These are phyloP conservation scores for Adenanthera pavonina DNA, from an alignment of 306 rosid species.

Conservation along the genomic window DNA sequence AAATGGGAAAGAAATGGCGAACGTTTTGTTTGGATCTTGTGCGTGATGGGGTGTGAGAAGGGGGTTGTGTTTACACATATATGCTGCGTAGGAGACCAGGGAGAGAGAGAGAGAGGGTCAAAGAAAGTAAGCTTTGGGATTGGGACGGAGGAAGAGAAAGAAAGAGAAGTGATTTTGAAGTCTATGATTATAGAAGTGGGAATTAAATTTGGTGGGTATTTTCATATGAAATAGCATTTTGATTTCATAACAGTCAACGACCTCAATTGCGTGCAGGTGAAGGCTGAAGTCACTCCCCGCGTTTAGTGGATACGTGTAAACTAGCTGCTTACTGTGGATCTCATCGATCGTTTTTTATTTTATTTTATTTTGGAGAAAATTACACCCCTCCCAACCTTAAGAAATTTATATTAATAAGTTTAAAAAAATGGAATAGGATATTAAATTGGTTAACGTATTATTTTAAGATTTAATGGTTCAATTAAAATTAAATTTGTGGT, in stretches of 20 bases:
- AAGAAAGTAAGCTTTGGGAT: slow-evolving; percentile 51
- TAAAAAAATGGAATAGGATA: no score
- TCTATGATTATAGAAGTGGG: background rate
- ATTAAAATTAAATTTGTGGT: no score
- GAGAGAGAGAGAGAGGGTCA: slow-evolving; percentile 49
- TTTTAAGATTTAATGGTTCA: no score
- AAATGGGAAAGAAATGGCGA: background rate
- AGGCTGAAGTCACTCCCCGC: background rate
- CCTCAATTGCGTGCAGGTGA: background rate
- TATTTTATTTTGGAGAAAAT: no score
- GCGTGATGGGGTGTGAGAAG: background rate
- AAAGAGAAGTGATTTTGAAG: no score
- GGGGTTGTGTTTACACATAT: background rate
- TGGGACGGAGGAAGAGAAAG: background rate
- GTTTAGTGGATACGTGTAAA: background rate
- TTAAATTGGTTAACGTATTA: no score
- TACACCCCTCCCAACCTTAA: no score
- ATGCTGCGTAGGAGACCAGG: background rate
- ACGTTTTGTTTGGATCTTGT: background rate
- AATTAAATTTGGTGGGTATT: background rate
- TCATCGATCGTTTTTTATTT: no score
- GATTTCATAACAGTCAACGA: background rate
- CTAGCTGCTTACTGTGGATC: no score
- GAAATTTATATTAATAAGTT: no score
- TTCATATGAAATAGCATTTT: no score